Base-by-base conservation (phyloP, 345 rosid species). In the Eucalyptus camaldulensis region DNA sequence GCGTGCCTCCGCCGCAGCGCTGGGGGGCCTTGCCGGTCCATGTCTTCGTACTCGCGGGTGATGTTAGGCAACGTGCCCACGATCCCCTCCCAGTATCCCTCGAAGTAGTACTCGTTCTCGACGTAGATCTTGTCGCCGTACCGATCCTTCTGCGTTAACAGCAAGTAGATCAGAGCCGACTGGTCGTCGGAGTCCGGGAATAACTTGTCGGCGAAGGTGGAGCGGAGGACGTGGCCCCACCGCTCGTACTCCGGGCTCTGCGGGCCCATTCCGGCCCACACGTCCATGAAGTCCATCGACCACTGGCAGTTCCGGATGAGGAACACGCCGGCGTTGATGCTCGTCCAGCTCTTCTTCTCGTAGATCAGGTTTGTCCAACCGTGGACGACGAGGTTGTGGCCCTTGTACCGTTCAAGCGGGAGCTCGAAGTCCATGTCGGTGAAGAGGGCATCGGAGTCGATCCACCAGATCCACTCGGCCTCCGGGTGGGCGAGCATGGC, bases 391-490 rank as follows among this genome's bases (percentile, higher is more conserved):
- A 98, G 86, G 90, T 97, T 97, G 86, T 96, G 97, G 65, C 89
- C 72, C 87, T 49, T 91, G 88, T 98, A 98, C 51, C 98, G 93
- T 13, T 76, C 91, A 19, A 94, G 92, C 14, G 99, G 99, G 45
- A 96, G 95, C 85, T 92, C 91, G 81, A 92, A 98, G 90, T 98
- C 99, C 99, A 98, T 97, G 92, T 97, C 99, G 80, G 99, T 95
- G 94, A 97, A 92, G 85, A 93, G 53, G 27, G 99, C 99, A 89
- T 98, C 99, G 88, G 99, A 96, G 91, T 98, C 99, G 25, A 96
- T 98, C 99, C 99, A 97, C 99, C 99, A 97, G 96, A 97, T 96
- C 99, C 99, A 97, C 91, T 96, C 99, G 27, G 97, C 97, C 89
- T 97, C 99, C 60, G 99, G 99, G 91, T 98, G 99, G 80, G 99